Evolutionary conservation across 495 filamentous ascomycete species (phyloP).

Genomic region (Pyrenula massariospora): DNA sequence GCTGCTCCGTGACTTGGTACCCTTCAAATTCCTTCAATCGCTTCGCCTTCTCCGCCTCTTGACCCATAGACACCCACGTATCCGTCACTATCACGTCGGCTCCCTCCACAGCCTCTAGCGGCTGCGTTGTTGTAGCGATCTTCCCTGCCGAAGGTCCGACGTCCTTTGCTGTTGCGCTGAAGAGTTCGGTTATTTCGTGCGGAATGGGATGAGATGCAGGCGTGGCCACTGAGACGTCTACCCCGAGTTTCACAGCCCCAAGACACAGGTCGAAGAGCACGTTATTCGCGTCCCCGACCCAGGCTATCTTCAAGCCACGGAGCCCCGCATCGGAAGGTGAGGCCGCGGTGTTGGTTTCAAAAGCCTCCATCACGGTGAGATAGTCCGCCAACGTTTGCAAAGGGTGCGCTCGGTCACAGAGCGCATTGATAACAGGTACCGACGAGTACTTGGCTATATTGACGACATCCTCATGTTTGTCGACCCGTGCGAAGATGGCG

Average conservation of each 20-base stretch:
- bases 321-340: slow-evolving; percentile 27
- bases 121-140: slow-evolving; percentile 60
- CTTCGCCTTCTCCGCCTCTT: slow-evolving; percentile 71
- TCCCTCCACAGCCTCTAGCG: slow-evolving; percentile 78
- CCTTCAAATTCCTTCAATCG: slow-evolving; percentile 72
- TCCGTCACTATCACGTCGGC: slow-evolving; percentile 91
- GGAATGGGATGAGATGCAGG: slow-evolving; percentile 75
- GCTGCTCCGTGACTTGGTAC: slow-evolving; percentile 75
- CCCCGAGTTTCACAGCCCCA: slow-evolving; percentile 72
- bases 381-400: slow-evolving; percentile 89
- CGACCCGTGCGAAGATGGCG: slow-evolving; percentile 80
- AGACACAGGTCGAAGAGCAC: slow-evolving; percentile 89
- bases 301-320: slow-evolving; percentile 79
- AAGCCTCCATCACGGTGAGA: slow-evolving; percentile 74
- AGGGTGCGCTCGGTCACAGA: slow-evolving; percentile 81
- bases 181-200: slow-evolving; percentile 52
- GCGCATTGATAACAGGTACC: slow-evolving; percentile 90
- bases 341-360: slow-evolving; percentile 28
- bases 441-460: slow-evolving; percentile 65
- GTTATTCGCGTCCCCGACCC: slow-evolving; percentile 96
- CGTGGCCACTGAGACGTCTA: slow-evolving; percentile 75
- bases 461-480: slow-evolving; percentile 69
- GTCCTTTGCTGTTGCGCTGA: slow-evolving; percentile 41
- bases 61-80: slow-evolving; percentile 96
- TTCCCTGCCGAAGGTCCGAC: slow-evolving; percentile 47